Base-by-base conservation (phyloP, 83 land plant genomes). In the Picea abies region DNA sequence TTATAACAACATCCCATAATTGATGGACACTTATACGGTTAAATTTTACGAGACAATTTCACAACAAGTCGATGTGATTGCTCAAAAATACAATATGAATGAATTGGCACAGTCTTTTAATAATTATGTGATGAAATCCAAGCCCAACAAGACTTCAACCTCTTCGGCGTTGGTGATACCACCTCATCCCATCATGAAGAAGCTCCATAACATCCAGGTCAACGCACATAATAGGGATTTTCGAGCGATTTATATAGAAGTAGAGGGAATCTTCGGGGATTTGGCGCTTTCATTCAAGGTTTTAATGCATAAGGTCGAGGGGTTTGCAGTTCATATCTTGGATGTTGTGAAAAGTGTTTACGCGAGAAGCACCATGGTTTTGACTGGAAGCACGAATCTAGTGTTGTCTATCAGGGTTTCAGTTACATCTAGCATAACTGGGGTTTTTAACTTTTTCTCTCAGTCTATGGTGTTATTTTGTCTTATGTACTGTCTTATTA, bases 401-500 rank as follows among this genome's bases (percentile, higher is more conserved):
- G 10, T 93, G 78, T 37, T 97, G 81, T 82, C 88, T 32, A 56
- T 92, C 61, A 88, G 61, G 3, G 88, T 86, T 63, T 89, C 94
- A 9, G 84, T 95, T 19, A 71, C 92, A n/a, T 92, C 93, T 32
- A 96, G 99, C 20, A 96, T 95, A 1, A 92, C 94, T 4, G 95
- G 86, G 26, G 65, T 97, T 39, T 62, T 97, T 82, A 91, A 92
- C 26, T 95, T 97, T 76, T 63, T 94, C 16, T 91, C 99, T 14
- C 94, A 95, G 66, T 84, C 89, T 14, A 86, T 91, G 73, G 88
- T 97, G 3, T 97, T 95, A 85, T 86, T 95, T 69, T 95, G 91
- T 89, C 87, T 97, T 44, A 71, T 97, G 81, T 94, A 95, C 77
- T 95, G 91, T 69, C 91, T 97, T 4, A 94, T 95, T 37, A 92